Conservation (phyloP, 2,329 filamentous ascomycete genomes). For the Paraconiothyrium sp. region DNA sequence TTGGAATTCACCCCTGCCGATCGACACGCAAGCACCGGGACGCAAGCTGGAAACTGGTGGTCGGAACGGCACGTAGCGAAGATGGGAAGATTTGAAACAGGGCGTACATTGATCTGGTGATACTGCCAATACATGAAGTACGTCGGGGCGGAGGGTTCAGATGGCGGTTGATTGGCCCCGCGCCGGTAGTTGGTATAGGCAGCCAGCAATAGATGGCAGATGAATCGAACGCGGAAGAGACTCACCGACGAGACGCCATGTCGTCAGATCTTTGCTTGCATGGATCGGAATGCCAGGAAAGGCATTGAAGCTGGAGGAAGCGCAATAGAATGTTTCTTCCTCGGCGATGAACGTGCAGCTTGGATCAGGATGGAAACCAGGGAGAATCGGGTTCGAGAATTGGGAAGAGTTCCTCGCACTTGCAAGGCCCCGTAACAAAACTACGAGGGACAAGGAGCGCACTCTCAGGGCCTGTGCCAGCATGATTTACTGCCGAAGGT, state of each 20-base stretch:
- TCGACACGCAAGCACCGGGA: conserved; percentile 17
- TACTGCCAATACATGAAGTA: conserved; percentile 14
- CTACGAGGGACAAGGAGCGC: conserved; percentile 7
- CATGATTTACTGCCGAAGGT: conserved; percentile 25
- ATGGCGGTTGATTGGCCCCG: conserved; percentile 14
- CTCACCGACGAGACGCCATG: conserved; percentile 59
- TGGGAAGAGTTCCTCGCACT: conserved; percentile 8
- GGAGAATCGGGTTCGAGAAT: conserved; percentile 57
- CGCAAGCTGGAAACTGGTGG: conserved; percentile 8
- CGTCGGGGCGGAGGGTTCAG: conserved; percentile 6
- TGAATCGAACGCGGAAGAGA: conserved; percentile 2
- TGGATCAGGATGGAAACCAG: conserved; percentile 62
- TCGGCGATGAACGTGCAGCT: conserved; percentile 55
- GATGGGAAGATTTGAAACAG: conserved; percentile 9
- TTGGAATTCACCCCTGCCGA: conserved; percentile 20
- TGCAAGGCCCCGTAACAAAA: conserved; percentile 17
- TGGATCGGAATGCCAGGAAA: conserved; percentile 65
- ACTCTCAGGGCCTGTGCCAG: neutral
- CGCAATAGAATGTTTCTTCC: conserved; percentile 61
- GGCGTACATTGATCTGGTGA: neutral
- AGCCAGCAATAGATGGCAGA: neutral
- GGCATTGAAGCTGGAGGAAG: conserved; percentile 62
- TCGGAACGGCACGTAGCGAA: conserved; percentile 5
- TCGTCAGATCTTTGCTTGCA: conserved; percentile 61
- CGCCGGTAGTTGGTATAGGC: conserved; percentile 15